Base-by-base conservation (phyloP, 129 eudicot genomes). In the Tagetes erecta region DNA sequence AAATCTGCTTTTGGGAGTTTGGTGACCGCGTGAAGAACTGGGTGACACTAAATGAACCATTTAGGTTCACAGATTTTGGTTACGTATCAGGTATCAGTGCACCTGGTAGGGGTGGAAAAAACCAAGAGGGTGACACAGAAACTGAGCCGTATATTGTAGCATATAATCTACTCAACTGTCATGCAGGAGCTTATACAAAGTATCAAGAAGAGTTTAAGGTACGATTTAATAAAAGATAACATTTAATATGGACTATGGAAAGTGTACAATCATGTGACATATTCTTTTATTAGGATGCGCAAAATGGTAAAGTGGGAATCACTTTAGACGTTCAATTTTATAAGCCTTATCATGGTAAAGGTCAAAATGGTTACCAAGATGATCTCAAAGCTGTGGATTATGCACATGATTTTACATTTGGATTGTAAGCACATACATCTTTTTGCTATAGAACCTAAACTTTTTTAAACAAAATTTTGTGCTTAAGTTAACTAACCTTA, bases 1-100 rank as follows among this genome's bases (percentile, higher is more conserved):
- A 77, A 58, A 52, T 82, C 31, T 82, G 83, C 46, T 78, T 78
- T 12, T 58, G 75, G 75, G 72, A 73, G 45, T 85, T 82, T 70
- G 88, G 88, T 6, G 86, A 85, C 41, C 76, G 85, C 6, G 86
- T 84, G 42, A 81, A 70, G 74, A 44, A 75, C 39, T 78, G 89
- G 89, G 72, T 62, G 68, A 82, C 86, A 0, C 1, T 82, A 3
- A 82, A 85, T 31, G 89, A 85, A 37, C 86, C 82, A 40, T 63
- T 50, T n/a, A 35, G 64, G 3, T 71, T 40, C 66, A 46, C 53
- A 30, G 27, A 0, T 0, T 2, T 0, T 8, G 89, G 84, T 0
- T 82, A 82, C n/a, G 74, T 68, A 2, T 0, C 4, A 2, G 84
- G 89, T 20, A 0, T 0, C 3, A 34, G 11, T 30, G 74, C 89